phyloP scores from a whole-genome alignment of 2,329 filamentous ascomycete species.

The Keithomyces neogunnii region DNA sequence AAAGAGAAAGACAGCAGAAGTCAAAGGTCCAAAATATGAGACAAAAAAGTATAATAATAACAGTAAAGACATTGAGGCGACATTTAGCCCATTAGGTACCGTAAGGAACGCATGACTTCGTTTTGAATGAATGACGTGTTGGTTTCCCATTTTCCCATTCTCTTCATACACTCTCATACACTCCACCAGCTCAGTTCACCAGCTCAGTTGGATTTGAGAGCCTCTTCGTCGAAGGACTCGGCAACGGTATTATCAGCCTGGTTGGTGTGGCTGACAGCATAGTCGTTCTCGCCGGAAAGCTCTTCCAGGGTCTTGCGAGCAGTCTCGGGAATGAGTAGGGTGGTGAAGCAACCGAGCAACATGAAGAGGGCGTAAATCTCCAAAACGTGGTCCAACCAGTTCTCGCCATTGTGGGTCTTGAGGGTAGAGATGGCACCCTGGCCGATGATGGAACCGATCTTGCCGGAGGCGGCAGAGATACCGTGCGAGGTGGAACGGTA shows the following conservation, averaged over 20 bases:
- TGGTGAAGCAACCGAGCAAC: conserved; percentile 61
- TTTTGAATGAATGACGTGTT: too few species aligned
- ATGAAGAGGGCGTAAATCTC: conserved; percentile 71
- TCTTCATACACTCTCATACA: too few species aligned
- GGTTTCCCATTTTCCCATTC: too few species aligned
- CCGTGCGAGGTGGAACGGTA: conserved; percentile 50
- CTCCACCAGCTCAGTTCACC: background rate
- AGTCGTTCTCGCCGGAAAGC: conserved; percentile 33
- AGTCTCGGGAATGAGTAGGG: conserved; percentile 64
- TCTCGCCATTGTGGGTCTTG: conserved; percentile 29
- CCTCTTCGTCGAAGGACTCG: conserved; percentile 2
- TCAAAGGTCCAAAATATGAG: too few species aligned
- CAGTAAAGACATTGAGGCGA: background rate
- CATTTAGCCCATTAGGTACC: background rate
- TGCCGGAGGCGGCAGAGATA: conserved; percentile 46
- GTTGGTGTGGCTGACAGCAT: conserved; percentile 10
- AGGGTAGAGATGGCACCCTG: conserved; percentile 50
- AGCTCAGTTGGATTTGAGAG: conserved; percentile 4
- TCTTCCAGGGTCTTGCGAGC: conserved; percentile 67
- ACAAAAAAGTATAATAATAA: background rate
- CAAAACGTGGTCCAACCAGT: conserved; percentile 72
- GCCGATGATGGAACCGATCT: conserved; percentile 48
- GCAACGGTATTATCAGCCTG: background rate
- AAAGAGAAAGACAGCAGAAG: too few species aligned
- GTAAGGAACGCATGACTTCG: background rate